phyloP scores from a whole-genome alignment of 495 filamentous ascomycete genomes.

The Aspergillus kassunensis region DNA sequence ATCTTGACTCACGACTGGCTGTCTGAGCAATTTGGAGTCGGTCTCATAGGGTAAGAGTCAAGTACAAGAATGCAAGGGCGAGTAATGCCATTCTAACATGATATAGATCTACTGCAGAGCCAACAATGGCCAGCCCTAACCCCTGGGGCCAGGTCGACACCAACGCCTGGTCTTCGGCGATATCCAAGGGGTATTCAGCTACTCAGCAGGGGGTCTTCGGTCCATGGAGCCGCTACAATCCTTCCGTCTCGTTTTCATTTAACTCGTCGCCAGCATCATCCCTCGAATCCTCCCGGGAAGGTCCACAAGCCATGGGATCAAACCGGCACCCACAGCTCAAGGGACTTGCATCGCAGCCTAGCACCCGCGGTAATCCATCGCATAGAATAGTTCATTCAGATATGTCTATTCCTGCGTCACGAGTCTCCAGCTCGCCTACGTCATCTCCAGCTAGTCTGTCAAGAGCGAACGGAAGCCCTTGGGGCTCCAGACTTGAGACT shows the following conservation, averaged over 20 bases:
- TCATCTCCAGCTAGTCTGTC: not conserved
- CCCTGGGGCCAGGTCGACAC: not conserved
- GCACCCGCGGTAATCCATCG: not conserved
- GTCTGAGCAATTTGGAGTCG: not conserved
- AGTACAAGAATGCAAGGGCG: too few species aligned
- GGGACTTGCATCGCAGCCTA: not conserved
- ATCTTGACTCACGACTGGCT: not conserved
- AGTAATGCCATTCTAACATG: not conserved
- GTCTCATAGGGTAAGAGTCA: not conserved
- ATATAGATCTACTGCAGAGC: not conserved
- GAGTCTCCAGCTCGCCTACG: not conserved
- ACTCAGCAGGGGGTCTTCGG: not conserved
- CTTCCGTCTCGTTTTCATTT: too few species aligned
- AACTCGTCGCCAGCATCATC: too few species aligned
- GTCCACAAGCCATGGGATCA: not conserved
- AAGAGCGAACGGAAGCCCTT: not conserved
- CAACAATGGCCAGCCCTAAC: not conserved
- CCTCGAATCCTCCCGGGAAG: too few species aligned
- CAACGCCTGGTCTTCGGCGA: not conserved
- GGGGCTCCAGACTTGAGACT: not conserved
- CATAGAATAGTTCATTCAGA: not conserved
- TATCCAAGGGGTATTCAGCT: not conserved
- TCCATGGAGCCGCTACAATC: too few species aligned
- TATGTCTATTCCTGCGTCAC: not conserved
- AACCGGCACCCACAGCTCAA: not conserved